Evolutionary conservation across 2,329 filamentous ascomycete genomes (phyloP).

Genomic region (Byssothecium circinans): DNA sequence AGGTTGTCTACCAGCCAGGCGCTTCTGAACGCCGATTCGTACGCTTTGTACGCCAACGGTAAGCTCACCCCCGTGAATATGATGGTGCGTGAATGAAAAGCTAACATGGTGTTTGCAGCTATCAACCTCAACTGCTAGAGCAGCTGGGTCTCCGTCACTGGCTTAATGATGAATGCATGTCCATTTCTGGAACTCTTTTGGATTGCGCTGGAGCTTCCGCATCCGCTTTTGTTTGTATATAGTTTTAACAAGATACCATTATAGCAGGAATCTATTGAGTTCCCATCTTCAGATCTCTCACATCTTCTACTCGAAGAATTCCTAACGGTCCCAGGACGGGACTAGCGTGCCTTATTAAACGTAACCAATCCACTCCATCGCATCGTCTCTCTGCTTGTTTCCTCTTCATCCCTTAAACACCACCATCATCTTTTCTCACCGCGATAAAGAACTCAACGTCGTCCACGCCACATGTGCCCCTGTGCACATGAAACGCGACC

Average conservation of each 20-base stretch:
- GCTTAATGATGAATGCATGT: background rate
- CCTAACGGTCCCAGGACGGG: too few species aligned
- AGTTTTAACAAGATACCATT: background rate
- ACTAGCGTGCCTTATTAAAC: background rate
- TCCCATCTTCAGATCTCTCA: too few species aligned
- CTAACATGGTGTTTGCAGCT: conserved; percentile 10
- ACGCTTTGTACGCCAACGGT: conserved; percentile 57
- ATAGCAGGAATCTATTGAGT: too few species aligned
- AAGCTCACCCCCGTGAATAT: conserved; percentile 11
- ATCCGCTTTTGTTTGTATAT: background rate
- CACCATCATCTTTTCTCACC: background rate
- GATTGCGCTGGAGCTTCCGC: background rate
- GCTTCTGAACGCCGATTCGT: conserved; percentile 67
- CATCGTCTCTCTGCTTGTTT: background rate
- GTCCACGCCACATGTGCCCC: background rate
- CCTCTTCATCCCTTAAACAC: background rate
- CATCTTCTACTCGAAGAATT: too few species aligned
- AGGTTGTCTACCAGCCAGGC: conserved; percentile 54
- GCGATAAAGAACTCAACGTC: background rate
- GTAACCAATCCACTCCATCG: background rate
- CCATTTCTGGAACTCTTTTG: background rate
- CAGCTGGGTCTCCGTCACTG: too few species aligned
- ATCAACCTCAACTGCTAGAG: conserved; percentile 28
- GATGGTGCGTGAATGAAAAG: background rate
- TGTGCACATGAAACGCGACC: background rate